Base-by-base conservation (phyloP, 768 basidiomycete species). In the Floccularia luteovirens region DNA sequence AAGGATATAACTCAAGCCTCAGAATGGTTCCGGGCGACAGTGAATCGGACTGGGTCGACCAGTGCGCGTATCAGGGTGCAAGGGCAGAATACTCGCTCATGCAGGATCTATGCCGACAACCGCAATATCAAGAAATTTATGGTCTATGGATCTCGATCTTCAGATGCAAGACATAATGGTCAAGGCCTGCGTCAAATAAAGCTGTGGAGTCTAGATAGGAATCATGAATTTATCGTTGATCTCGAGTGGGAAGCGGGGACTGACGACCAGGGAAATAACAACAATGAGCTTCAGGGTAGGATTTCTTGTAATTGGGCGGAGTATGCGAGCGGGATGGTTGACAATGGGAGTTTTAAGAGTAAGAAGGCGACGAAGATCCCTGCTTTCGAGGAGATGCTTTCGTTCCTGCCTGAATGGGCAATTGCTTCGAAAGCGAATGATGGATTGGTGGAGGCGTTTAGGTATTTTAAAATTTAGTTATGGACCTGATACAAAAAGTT, bases 261-360 rank as follows among this genome's bases (percentile, higher is more conserved):
- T 5, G 51, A 49, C 20, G 45, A 45, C 25, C 47, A 50, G 34
- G 13, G 44, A 43, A 31, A 44, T 34, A 23, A 19, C 34, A 17
- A 49, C 24, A 32, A 43, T 36, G 44, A 45, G 42, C 40, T 48
- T 21, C 44, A 41, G 20, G 83, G 78, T 21, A 64, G 68, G 3
- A 66, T 78, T 16, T 74, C 70, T 13, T 82, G 80, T 44, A 72
- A 74, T 40, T 84, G 80, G 76, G 72, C 68, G n/a, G 82, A 86
- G 51, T 77, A 79, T 48, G 72, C 75, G 56, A 74, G 73, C 48
- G 77, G 54, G 31, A 71, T 66, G 46, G 54, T 74, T 10, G 77
- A 75, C 30, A 61, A 67, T 44, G 65, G 66, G 36, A 43, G 35
- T 36, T 32, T n/a, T 24, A 14, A 3, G 35, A 5, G 35, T 14